Percentiles rank a stretch among this genome's conserved stretches.
Evolutionary conservation across 148 eudicot genomes (phyloP).

Genomic region (Linanthus parryae): DNA sequence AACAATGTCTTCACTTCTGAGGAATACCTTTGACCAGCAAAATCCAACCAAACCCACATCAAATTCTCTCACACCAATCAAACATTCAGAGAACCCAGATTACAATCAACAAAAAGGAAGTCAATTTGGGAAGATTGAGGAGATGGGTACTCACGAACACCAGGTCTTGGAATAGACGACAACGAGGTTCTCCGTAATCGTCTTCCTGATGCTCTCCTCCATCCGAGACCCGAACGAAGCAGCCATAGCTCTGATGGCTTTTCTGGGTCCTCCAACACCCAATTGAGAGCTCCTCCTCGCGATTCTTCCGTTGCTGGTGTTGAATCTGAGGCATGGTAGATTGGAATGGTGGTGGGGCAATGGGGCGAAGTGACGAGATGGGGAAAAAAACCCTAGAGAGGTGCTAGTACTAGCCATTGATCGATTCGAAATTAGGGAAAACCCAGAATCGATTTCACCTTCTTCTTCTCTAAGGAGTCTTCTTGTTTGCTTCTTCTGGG

Average conservation of each 20-base stretch:
- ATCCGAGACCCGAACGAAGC: slow-evolving; percentile 64
- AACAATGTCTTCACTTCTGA: slow-evolving; percentile 81
- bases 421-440: no score
- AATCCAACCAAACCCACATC: not conserved
- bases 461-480: no score
- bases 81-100: slow-evolving; percentile 6
- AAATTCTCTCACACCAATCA: slow-evolving; percentile 14
- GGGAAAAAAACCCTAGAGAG: no score
- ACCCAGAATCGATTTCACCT: no score
- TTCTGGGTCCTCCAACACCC: no score
- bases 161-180: slow-evolving; percentile 92
- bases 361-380: no score
- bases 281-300: no score
- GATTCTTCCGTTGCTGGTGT: no score
- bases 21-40: slow-evolving; percentile 51
- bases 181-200: slow-evolving; percentile 65
- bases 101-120: not conserved
- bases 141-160: slow-evolving; percentile 68
- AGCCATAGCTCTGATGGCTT: slow-evolving; percentile 53
- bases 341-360: no score
- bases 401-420: no score
- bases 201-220: slow-evolving; percentile 73
- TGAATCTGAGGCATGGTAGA: no score
- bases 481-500: no score
- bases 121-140: not conserved